These are phyloP conservation scores for Elaeis oleifera DNA, from an alignment of 202 grass and related monocot species.

Conservation along the genomic window DNA sequence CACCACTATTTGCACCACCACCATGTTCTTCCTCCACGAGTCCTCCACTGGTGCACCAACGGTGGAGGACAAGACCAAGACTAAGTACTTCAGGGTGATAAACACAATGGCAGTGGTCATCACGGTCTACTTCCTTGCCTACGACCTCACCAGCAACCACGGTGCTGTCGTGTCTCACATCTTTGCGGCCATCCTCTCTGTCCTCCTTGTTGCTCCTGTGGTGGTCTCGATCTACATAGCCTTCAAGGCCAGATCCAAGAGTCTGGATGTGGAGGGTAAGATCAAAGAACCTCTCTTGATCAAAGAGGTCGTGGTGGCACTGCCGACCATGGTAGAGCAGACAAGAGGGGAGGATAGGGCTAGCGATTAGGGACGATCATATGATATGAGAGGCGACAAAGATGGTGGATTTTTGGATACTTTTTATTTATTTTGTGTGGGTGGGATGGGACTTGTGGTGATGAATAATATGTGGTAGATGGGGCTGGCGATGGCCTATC, in stretches of 20 bases:
- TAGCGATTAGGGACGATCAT: conserved; percentile 78
- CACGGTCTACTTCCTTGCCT: conserved; percentile 76
- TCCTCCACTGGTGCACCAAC: conserved; percentile 3
- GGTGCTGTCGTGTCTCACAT: conserved; percentile 30
- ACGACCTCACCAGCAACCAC: conserved; percentile 51
- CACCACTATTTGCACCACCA: conserved; percentile 46
- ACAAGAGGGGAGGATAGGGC: conserved; percentile 8
- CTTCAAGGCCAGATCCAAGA: conserved; percentile 21
- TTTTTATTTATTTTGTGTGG: conserved; percentile 74
- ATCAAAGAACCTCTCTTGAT: not conserved
- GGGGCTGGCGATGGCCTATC: conserved; percentile 54
- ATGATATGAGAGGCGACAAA: conserved; percentile 55
- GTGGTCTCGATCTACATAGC: conserved; percentile 50
- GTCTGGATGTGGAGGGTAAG: conserved; percentile 20
- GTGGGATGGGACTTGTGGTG: conserved; percentile 77
- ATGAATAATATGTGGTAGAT: conserved; percentile 99
- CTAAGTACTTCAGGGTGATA: conserved; percentile 53
- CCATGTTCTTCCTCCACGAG: conserved; percentile 86
- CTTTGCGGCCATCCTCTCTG: conserved; percentile 32
- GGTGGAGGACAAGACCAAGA: conserved; percentile 31
- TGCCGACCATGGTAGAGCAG: not conserved
- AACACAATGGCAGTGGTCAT: conserved; percentile 65
- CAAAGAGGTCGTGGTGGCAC: conserved; percentile 1
- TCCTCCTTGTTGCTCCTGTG: conserved; percentile 47
- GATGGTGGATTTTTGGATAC: conserved; percentile 72